These are phyloP conservation scores for Grifola frondosa DNA, from an alignment of 1,284 basidiomycete genomes.

Conservation along the genomic window DNA sequence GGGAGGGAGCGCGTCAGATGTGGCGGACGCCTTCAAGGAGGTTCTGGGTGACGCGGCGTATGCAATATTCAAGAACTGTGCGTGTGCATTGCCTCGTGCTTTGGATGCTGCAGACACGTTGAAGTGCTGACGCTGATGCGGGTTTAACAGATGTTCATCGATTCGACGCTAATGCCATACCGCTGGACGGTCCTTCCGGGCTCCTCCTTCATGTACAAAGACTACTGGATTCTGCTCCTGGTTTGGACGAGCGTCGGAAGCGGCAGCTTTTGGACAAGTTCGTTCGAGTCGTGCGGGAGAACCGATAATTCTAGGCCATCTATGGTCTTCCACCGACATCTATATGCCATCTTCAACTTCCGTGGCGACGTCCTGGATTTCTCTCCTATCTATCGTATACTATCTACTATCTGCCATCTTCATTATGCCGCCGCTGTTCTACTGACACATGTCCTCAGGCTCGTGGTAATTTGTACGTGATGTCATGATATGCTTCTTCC, in stretches of 20 bases:
- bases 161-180: slow-evolving; percentile 71
- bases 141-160: slow-evolving; percentile 39
- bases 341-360: background rate
- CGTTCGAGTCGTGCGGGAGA: slow-evolving; percentile 60
- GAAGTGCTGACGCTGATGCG: slow-evolving; percentile 4
- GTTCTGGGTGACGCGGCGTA: slow-evolving; percentile 63
- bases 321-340: background rate
- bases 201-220: slow-evolving; percentile 61
- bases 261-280: slow-evolving; percentile 58
- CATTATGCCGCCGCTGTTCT: slow-evolving; percentile 5
- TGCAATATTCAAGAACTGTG: slow-evolving; percentile 68
- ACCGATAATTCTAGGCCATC: slow-evolving; percentile 44
- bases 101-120: background rate
- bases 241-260: slow-evolving; percentile 47
- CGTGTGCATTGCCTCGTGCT: slow-evolving; percentile 28
- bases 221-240: slow-evolving; percentile 49
- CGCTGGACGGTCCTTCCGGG: slow-evolving; percentile 69
- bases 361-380: too few relatives aligned
- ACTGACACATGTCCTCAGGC: background rate
- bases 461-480: background rate
- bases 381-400: slow-evolving; percentile 6
- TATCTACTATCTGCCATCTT: too few relatives aligned
- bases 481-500: too few relatives aligned
- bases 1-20: slow-evolving; percentile 38
- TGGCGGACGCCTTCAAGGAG: slow-evolving; percentile 61